A percentile compares a stretch with the other conserved stretches of the same genome.
Conservation (phyloP, 1,284 basidiomycete species). For the Trametes versicolor region DNA sequence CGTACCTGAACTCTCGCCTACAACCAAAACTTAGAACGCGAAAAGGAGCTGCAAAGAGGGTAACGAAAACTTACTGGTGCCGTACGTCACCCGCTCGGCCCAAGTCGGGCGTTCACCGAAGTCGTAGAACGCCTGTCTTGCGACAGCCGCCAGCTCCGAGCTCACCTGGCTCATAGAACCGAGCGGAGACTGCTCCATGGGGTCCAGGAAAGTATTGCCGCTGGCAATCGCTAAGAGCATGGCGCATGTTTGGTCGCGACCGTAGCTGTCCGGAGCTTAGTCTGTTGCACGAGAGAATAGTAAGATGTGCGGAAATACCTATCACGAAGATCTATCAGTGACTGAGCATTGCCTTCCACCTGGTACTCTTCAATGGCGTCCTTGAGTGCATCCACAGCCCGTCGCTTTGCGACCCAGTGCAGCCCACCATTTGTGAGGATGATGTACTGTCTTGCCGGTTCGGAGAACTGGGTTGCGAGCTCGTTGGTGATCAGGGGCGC, state of each 20-base stretch:
- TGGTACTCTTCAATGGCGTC: constrained; percentile 80
- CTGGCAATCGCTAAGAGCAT: constrained; percentile 88
- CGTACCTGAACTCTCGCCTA: constrained; percentile 75
- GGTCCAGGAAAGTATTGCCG: constrained; percentile 78
- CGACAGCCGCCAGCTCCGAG: constrained; percentile 70
- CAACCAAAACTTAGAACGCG: constrained; percentile 1
- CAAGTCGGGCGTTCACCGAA: constrained; percentile 84
- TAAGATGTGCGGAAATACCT: constrained; percentile 52
- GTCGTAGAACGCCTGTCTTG: constrained; percentile 86
- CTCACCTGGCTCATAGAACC: constrained; percentile 62
- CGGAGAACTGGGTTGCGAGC: constrained; percentile 81
- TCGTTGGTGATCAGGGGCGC: constrained; percentile 74
- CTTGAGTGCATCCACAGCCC: constrained; percentile 85
- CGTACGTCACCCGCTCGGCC: constrained; percentile 77
- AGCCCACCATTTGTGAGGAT: constrained; percentile 88
- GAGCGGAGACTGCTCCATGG: constrained; percentile 55
- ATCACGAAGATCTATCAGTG: constrained; percentile 78
- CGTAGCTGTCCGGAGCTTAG: constrained; percentile 66
- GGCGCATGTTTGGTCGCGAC: constrained; percentile 89
- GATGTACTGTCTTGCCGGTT: constrained; percentile 82
- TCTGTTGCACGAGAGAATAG: constrained; percentile 2
- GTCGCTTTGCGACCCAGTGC: constrained; percentile 84
- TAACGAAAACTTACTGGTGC: constrained; percentile 56
- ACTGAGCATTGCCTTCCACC: constrained; percentile 70
- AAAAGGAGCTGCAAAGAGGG: neutral